phyloP scores from a whole-genome alignment of 176 grass and related monocot species.

The Chloris gayana region DNA sequence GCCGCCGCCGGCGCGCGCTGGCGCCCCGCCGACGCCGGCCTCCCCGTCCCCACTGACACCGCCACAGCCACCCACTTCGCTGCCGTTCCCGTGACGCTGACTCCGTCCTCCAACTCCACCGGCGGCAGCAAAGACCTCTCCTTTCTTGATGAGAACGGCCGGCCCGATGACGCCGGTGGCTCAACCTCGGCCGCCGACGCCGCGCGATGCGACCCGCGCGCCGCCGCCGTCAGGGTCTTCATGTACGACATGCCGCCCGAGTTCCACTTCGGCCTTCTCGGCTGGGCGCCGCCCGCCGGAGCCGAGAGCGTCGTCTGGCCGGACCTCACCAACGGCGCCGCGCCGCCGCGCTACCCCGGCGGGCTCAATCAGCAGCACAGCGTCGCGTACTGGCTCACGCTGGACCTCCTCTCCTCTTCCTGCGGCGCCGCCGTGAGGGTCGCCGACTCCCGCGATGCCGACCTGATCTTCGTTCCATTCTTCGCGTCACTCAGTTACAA shows the following conservation, averaged over 20 bases:
- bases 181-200: background rate
- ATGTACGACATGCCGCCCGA: constrained; percentile 91
- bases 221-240: constrained; percentile 61
- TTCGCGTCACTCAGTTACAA: constrained; percentile 94
- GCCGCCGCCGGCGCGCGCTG: constrained; percentile 42
- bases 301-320: constrained; percentile 59
- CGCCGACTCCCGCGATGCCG: constrained; percentile 57
- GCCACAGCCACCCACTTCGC: background rate
- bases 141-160: constrained; percentile 51
- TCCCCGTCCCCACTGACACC: constrained; percentile 34
- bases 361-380: constrained; percentile 95
- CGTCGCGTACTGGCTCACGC: constrained; percentile 93
- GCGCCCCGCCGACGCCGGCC: constrained; percentile 50
- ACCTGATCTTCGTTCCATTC: constrained; percentile 89
- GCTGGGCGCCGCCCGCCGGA: constrained; percentile 54
- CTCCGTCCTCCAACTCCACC: background rate
- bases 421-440: constrained; percentile 64
- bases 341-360: constrained; percentile 73
- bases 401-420: constrained; percentile 71
- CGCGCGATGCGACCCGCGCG: constrained; percentile 51
- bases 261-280: constrained; percentile 87
- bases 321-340: constrained; percentile 32
- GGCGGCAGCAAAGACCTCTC: constrained; percentile 21
- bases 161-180: constrained; percentile 36
- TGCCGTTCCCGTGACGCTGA: background rate